Conservation (phyloP, 1,139 yeast genomes). For the Protomyces inundatus region DNA sequence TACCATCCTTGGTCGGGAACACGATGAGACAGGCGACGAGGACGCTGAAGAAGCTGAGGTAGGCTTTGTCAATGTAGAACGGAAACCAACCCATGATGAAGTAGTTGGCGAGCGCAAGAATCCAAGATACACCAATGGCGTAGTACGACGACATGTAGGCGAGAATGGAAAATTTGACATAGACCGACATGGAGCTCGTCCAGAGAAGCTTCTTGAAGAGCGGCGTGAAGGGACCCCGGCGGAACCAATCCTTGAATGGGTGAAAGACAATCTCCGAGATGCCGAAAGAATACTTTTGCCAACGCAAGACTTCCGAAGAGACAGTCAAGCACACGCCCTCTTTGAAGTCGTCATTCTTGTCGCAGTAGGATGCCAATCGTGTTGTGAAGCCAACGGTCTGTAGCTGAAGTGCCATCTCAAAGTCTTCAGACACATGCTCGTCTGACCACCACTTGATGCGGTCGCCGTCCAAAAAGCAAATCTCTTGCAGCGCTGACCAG, state of each 20-base stretch:
- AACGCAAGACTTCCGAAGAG: slow-evolving; percentile 29
- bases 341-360: slow-evolving; percentile 25
- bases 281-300: slow-evolving; percentile 30
- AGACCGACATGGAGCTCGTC: slow-evolving; percentile 25
- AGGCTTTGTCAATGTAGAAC: slow-evolving; percentile 25
- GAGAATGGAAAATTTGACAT: slow-evolving; percentile 28
- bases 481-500: slow-evolving; percentile 30
- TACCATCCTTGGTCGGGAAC: slow-evolving; percentile 27
- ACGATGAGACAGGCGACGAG: slow-evolving; percentile 25
- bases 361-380: slow-evolving; percentile 25
- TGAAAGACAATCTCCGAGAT: slow-evolving; percentile 28
- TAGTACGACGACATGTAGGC: slow-evolving; percentile 30
- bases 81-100: slow-evolving; percentile 29
- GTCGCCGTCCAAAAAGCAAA: slow-evolving; percentile 21
- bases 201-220: slow-evolving; percentile 26
- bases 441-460: slow-evolving; percentile 30
- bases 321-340: slow-evolving; percentile 31
- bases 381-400: slow-evolving; percentile 27
- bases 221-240: slow-evolving; percentile 27
- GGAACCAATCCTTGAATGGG: slow-evolving; percentile 27
- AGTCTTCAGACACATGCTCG: slow-evolving; percentile 30
- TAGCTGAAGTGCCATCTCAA: slow-evolving; percentile 29
- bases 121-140: slow-evolving; percentile 27
- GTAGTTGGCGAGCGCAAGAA: slow-evolving; percentile 26
- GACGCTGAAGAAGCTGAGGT: slow-evolving; percentile 26